Base-by-base conservation (phyloP, 192 early-diverging fungal genomes). In the Rhizoclosmatium globosum region DNA sequence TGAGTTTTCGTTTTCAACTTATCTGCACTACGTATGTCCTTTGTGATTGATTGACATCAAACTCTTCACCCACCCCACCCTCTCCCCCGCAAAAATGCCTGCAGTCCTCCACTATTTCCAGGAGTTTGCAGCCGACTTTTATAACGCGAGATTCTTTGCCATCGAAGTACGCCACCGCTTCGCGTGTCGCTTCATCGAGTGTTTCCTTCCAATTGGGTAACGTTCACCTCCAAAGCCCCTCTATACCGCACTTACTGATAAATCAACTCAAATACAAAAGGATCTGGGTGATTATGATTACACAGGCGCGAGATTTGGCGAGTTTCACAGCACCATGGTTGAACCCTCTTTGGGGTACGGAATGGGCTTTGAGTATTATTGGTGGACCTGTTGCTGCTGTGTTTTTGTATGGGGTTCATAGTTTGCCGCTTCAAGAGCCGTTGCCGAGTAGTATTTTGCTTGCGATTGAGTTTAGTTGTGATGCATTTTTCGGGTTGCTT, bases 211-310 rank as follows among this genome's bases (percentile, higher is more conserved):
- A 2, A 47, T 74, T 3, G 73, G 73, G 73, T 74, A 47, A 57
- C n/a, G n/a, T n/a, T n/a, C n/a, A n/a, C n/a, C 0, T 0, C 31
- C 31, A 11, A 57, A 11, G n/a, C 53, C n/a, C 11, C 0, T 57
- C 0, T n/a, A 11, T 57, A 11, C 53, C n/a, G 53, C 15, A 31
- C 17, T 13, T 13, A 65, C 0, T 31, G 17, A 13, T 11, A n/a
- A 11, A 65, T 1, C 19, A 38, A 39, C 6, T 17, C 9, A 64
- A 64, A 64, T 17, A 64, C 13, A 21, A 41, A 64, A 74, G 73
- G 21, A 21, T 74, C 2, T 74, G 73, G 73, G 43, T 64, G 41
- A 74, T 74, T 62, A 44, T 74, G n/a, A 58, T 74, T 39, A 21
- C 39, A 39, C 58, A 74, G 38, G 73, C 43, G 15, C 61, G 44